Evolutionary conservation across 352 stramenopile species (phyloP).

Genomic region (Globisporangium nagaii): DNA sequence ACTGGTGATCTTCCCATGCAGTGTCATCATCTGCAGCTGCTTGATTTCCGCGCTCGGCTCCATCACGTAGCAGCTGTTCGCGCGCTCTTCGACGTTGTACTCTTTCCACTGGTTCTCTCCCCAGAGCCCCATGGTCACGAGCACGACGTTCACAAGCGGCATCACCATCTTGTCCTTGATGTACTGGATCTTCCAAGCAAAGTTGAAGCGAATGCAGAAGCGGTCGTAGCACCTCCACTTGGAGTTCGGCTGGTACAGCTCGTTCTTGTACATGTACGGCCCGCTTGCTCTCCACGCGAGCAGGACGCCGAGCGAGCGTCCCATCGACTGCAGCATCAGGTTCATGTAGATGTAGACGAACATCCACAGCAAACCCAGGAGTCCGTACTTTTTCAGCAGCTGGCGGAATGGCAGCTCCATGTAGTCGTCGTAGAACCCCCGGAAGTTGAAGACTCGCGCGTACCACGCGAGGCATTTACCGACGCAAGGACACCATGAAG

Average conservation of each 20-base stretch:
- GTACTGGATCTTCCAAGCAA: conserved; percentile 53
- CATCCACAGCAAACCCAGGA: conserved; percentile 29
- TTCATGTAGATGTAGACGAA: conserved; percentile 48
- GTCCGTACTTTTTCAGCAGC: conserved; percentile 36
- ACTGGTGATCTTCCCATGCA: conserved; percentile 60
- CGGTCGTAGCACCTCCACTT: conserved; percentile 27
- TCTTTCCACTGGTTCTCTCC: conserved; percentile 39
- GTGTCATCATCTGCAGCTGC: conserved; percentile 66
- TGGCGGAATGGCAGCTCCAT: conserved; percentile 19
- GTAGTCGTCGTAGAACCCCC: conserved; percentile 39
- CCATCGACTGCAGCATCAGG: conserved; percentile 47
- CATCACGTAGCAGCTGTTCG: conserved; percentile 50
- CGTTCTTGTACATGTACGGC: conserved; percentile 43
- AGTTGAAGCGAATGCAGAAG: conserved; percentile 52
- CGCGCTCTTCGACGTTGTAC: conserved; percentile 53
- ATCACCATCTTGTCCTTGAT: conserved; percentile 54
- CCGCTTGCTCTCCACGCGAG: conserved; percentile 29
- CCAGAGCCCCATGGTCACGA: conserved; percentile 47
- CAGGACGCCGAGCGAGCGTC: conserved; percentile 27
- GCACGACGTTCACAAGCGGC: conserved; percentile 37
- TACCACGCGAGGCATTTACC: not conserved
- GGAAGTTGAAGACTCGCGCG: conserved; percentile 1
- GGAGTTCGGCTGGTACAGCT: conserved; percentile 15
- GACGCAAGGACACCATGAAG: too few species aligned
- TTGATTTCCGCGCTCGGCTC: conserved; percentile 51